These are phyloP conservation scores for Rutstroemia sp. DNA, from an alignment of 2,329 filamentous ascomycete species.

Conservation along the genomic window DNA sequence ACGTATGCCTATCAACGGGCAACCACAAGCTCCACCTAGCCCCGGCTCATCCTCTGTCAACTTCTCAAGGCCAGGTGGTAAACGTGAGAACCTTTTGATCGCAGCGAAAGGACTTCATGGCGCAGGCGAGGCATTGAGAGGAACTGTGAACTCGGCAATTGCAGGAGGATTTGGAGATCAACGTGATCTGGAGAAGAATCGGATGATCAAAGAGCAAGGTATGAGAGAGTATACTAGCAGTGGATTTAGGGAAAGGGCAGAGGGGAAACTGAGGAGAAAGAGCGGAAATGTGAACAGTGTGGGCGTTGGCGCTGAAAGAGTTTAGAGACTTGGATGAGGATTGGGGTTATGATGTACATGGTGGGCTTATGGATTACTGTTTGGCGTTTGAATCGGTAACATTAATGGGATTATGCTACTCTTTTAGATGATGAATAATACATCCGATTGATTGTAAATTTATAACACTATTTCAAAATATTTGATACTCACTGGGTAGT, in stretches of 20 bases:
- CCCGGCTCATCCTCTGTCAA: background rate
- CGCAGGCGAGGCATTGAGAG: constrained; percentile 4
- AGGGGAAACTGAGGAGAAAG: constrained; percentile 56
- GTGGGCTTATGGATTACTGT: background rate
- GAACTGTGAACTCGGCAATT: constrained; percentile 3
- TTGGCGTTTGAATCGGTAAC: background rate
- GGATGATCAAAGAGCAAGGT: constrained; percentile 2
- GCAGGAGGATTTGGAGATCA: constrained; percentile 4
- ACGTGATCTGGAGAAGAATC: background rate
- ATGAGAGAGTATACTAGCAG: constrained; percentile 35
- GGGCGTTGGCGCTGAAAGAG: background rate
- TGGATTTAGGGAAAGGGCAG: constrained; percentile 92
- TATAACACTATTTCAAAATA: too few relatives aligned
- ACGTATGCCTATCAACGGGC: background rate
- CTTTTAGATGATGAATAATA: background rate
- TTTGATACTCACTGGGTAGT: too few relatives aligned
- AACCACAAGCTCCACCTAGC: background rate
- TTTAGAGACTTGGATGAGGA: background rate
- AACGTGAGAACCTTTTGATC: background rate
- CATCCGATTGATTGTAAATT: background rate
- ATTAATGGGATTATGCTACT: background rate
- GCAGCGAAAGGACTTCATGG: constrained; percentile 7
- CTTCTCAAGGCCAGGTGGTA: constrained; percentile 4
- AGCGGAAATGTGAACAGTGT: background rate
- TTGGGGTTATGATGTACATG: background rate